Percentiles rank a stretch among this genome's conserved stretches.
These are phyloP conservation scores for Blastocystis sp. DNA, from an alignment of 352 stramenopile genomes.

Conservation along the genomic window DNA sequence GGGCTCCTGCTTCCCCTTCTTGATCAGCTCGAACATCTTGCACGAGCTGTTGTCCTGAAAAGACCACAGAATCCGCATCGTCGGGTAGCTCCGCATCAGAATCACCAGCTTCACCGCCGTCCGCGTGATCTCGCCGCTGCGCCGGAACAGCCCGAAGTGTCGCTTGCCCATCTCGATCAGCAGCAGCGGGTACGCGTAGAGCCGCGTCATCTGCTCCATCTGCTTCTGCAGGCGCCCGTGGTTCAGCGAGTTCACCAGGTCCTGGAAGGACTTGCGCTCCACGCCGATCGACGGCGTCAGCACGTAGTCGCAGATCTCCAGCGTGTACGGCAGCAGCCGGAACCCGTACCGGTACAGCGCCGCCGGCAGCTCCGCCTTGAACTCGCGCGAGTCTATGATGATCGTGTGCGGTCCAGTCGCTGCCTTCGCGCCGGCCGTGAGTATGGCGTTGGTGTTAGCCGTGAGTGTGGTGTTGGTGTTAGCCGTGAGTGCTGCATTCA, in stretches of 20 bases:
- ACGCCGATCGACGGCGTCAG: constrained; percentile 24
- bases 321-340: constrained; percentile 24
- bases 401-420: neutral
- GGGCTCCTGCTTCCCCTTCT: constrained; percentile 31
- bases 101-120: constrained; percentile 11
- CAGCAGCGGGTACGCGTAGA: constrained; percentile 13
- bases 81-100: constrained; percentile 30
- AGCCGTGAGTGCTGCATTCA: no score
- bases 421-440: no score
- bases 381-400: constrained; percentile 52
- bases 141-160: neutral
- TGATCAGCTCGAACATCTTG: constrained; percentile 63
- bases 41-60: neutral
- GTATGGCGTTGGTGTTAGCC: no score
- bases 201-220: constrained; percentile 52
- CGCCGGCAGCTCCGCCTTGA: constrained; percentile 20
- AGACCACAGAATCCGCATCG: constrained; percentile 66
- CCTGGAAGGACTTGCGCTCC: constrained; percentile 32
- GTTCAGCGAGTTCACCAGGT: constrained; percentile 38
- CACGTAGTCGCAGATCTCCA: constrained; percentile 58
- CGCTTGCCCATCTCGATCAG: constrained; percentile 32
- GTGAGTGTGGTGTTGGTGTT: no score
- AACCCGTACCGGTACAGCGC: constrained; percentile 26
- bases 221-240: constrained; percentile 46
- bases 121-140: neutral